phyloP scores from a whole-genome alignment of 2,329 filamentous ascomycete genomes.

The Ceratocystis alfenasii region DNA sequence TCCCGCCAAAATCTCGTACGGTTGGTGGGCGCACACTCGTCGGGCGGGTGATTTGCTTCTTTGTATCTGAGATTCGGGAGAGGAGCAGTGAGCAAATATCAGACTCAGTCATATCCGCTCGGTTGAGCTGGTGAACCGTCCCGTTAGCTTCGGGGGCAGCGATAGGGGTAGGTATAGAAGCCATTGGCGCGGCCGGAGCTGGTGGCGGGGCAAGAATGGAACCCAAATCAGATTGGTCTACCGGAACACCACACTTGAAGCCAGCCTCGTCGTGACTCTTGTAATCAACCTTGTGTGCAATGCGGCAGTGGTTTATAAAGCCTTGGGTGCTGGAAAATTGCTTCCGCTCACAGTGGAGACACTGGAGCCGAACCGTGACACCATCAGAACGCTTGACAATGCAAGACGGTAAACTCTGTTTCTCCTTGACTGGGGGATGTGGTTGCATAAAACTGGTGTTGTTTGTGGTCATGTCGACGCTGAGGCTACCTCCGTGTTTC shows the following conservation, averaged over 20 bases:
- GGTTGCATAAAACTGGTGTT: neutral
- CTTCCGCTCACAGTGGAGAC: constrained; percentile 73
- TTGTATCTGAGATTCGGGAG: constrained; percentile 21
- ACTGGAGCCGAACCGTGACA: constrained; percentile 78
- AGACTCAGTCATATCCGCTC: constrained; percentile 17
- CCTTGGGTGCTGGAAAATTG: constrained; percentile 95
- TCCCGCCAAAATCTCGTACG: constrained; percentile 10
- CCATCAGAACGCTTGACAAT: constrained; percentile 78
- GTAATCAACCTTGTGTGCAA: constrained; percentile 84
- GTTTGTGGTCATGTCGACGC: constrained; percentile 22
- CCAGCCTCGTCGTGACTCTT: constrained; percentile 94
- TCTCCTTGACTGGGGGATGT: constrained; percentile 64
- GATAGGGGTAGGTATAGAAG: neutral
- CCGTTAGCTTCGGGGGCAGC: neutral
- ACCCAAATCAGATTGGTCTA: constrained; percentile 39
- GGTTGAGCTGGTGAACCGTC: constrained; percentile 16
- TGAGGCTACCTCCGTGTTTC: constrained; percentile 40
- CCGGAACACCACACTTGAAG: constrained; percentile 69
- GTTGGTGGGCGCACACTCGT: constrained; percentile 1
- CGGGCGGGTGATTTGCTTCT: constrained; percentile 19
- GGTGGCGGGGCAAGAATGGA: constrained; percentile 14
- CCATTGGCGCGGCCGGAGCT: neutral
- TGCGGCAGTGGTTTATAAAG: constrained; percentile 98
- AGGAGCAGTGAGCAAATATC: constrained; percentile 22
- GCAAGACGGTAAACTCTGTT: constrained; percentile 56